Conservation (phyloP, 2,329 filamentous ascomycete species). For the Fonsecaea pedrosoi region DNA sequence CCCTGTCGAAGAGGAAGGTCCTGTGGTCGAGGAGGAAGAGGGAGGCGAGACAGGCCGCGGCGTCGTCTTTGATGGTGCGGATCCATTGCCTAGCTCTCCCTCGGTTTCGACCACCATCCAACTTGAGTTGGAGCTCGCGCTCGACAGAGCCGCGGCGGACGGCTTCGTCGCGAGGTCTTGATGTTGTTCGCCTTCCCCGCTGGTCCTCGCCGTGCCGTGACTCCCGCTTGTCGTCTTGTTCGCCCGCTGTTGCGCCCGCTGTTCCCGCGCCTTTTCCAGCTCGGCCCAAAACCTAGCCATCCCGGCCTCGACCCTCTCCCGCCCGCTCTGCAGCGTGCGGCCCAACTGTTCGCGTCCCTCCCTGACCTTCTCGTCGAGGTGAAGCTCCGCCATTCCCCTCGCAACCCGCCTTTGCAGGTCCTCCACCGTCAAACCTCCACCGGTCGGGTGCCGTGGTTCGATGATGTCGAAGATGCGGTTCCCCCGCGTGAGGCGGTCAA, state of each 20-base stretch:
- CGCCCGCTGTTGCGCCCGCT: slow-evolving; percentile 16
- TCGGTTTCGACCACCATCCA: slow-evolving; percentile 9
- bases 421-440: slow-evolving; percentile 89
- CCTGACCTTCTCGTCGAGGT: slow-evolving; percentile 87
- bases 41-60: slow-evolving; percentile 32
- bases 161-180: neutral
- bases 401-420: slow-evolving; percentile 89
- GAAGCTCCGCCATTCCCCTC: slow-evolving; percentile 90
- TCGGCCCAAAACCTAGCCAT: slow-evolving; percentile 37
- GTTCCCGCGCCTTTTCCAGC: slow-evolving; percentile 31
- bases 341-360: slow-evolving; percentile 83
- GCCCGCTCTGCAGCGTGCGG: slow-evolving; percentile 83
- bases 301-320: slow-evolving; percentile 65
- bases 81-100: slow-evolving; percentile 15
- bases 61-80: slow-evolving; percentile 31
- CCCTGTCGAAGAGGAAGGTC: neutral
- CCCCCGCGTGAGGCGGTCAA: slow-evolving; percentile 75
- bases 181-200: slow-evolving; percentile 11
- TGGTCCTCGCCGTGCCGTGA: slow-evolving; percentile 5
- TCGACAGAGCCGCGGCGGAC: slow-evolving; percentile 1
- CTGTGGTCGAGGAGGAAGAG: slow-evolving; percentile 26
- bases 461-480: slow-evolving; percentile 88
- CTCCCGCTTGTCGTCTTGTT: slow-evolving; percentile 14
- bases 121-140: slow-evolving; percentile 5
- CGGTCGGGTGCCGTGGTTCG: slow-evolving; percentile 90